These are phyloP conservation scores for Fusarium neocosmosporiellum DNA, from an alignment of 2,329 filamentous ascomycete species.

Conservation along the genomic window DNA sequence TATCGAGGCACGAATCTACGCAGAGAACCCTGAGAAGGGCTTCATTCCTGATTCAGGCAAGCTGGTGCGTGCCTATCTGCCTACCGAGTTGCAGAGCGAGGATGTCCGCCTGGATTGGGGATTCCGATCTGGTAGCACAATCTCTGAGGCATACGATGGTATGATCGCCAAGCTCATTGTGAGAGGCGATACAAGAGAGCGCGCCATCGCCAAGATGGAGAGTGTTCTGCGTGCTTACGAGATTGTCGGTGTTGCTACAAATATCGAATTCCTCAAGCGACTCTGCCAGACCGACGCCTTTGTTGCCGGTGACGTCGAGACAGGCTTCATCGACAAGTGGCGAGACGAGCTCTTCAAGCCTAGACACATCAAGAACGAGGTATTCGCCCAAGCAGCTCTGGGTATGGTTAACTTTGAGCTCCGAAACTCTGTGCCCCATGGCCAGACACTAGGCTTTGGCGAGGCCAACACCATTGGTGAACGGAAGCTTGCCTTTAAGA, in stretches of 20 bases:
- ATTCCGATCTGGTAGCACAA: conserved; percentile 89
- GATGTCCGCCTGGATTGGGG: conserved; percentile 93
- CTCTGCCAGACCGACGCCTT: conserved; percentile 87
- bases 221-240: conserved; percentile 89
- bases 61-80: conserved; percentile 84
- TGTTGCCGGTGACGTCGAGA: conserved; percentile 89
- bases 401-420: conserved; percentile 71
- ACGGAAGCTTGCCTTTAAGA: conserved; percentile 63
- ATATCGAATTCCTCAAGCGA: conserved; percentile 95
- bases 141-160: conserved; percentile 95
- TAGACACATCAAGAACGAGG: conserved; percentile 72
- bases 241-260: conserved; percentile 91
- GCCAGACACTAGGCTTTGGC: conserved; percentile 66
- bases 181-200: conserved; percentile 79
- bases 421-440: conserved; percentile 56
- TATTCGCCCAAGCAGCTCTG: conserved; percentile 88
- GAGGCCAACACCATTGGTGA: conserved; percentile 53
- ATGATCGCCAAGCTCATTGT: conserved; percentile 99
- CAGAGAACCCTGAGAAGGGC: conserved; percentile 90
- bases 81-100: conserved; percentile 65
- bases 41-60: conserved; percentile 95
- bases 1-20: conserved; percentile 96
- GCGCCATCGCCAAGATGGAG: conserved; percentile 84
- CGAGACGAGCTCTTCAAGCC: conserved; percentile 80
- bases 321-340: conserved; percentile 95